Base-by-base conservation (phyloP, 2,329 filamentous ascomycete genomes). In the Trichoderma sp. region DNA sequence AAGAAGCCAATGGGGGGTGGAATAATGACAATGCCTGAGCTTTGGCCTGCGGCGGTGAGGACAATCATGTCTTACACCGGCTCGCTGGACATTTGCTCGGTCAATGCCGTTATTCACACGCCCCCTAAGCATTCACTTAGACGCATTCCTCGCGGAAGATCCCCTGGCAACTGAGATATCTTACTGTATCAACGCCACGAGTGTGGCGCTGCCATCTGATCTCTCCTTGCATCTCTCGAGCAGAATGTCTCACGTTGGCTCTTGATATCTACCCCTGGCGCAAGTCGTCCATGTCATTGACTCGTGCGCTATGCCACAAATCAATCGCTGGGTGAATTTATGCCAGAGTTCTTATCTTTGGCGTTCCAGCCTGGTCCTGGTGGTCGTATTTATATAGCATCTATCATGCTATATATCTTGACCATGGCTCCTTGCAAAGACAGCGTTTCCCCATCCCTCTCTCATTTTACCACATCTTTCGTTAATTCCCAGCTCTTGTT, bases 171-270 rank as follows among this genome's bases (percentile, higher is more conserved):
- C 26, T 62, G 15, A 8, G 23, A 64, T 57, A 70, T 64, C 68
- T 64, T 28, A 28, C 50, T 55, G 61, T 59, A 59, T 66, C 68
- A 53, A 66, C 68, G 65, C 68, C 68, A 71, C 68, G 68, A 71
- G 68, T 61, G 68, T 71, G 68, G 68, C 68, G 68, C 36, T 66
- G 62, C 68, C 50, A 28, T 71, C 61, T 64, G 62, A 71, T 71
- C 62, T 58, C 68, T 55, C 62, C 61, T 69, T 62, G 55, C 67
- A 50, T 69, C 57, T 69, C 57, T 47, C 39, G 26, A 65, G 26
- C 23, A 28, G 59, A 34, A 64, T 71, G 68, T 71, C 43, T 65
- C 34, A 63, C 61, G 57, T 58, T 47, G 50, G 57, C 26, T 34
- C 57, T 62, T 53, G 67, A 39, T 53, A 50, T 26, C 66, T 69